Evolutionary conservation across 495 filamentous ascomycete genomes (phyloP).

Genomic region (Penicillium flavigenum): DNA sequence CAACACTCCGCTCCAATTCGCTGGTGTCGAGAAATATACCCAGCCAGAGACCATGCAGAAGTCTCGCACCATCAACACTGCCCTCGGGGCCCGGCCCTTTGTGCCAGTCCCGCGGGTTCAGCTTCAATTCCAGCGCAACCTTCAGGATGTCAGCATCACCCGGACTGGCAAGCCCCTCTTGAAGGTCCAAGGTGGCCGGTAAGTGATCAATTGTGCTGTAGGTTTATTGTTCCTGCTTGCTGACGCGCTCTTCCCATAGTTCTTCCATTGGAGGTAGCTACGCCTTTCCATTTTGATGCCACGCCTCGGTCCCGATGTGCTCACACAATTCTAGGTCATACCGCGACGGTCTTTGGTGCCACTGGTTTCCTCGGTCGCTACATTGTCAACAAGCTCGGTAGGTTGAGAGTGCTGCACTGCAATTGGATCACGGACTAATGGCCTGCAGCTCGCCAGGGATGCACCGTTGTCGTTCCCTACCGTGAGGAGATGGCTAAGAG

Average conservation of each 20-base stretch:
- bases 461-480: conserved; percentile 89
- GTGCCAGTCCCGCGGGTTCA: conserved; percentile 43
- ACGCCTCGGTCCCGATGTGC: conserved; percentile 19
- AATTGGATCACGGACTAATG: conserved; percentile 34
- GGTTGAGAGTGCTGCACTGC: conserved; percentile 20
- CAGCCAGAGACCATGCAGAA: conserved; percentile 52
- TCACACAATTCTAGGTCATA: conserved; percentile 66
- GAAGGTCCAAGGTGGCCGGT: conserved; percentile 81
- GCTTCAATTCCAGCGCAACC: conserved; percentile 47
- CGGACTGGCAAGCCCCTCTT: conserved; percentile 85
- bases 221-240: conserved; percentile 11
- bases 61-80: conserved; percentile 48
- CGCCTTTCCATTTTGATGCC: conserved; percentile 27
- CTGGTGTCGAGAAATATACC: conserved; percentile 32
- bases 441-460: conserved; percentile 76
- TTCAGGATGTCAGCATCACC: conserved; percentile 81
- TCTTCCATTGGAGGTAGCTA: conserved; percentile 78
- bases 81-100: conserved; percentile 45
- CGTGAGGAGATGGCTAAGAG: conserved; percentile 97
- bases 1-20: conserved; percentile 37
- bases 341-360: conserved; percentile 95
- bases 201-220: conserved; percentile 36
- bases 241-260: conserved; percentile 46
- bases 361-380: conserved; percentile 95
- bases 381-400: conserved; percentile 95